A percentile compares a stretch with the other conserved stretches of the same genome.
Conservation (phyloP, 176 grass and related monocot genomes). For the bread wheat (Triticum aestivum) region DNA sequence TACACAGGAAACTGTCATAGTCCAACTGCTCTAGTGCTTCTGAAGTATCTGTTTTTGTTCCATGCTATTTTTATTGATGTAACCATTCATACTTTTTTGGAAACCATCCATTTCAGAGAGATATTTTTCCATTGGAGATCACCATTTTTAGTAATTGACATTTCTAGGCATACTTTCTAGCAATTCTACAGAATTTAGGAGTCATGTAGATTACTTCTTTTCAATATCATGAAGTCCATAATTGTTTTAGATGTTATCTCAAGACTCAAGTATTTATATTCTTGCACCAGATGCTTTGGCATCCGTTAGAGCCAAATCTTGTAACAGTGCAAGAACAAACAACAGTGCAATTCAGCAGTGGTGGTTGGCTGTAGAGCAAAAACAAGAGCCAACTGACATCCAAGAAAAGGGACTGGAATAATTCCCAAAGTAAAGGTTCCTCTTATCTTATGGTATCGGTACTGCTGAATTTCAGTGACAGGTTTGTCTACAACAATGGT, state of each 20-base stretch:
- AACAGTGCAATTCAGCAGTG: conserved; percentile 20
- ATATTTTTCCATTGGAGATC: background rate
- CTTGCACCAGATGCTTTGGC: conserved; percentile 13
- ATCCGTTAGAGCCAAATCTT: background rate
- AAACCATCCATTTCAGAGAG: background rate
- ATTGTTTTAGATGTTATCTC: background rate
- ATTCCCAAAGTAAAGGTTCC: conserved; percentile 14
- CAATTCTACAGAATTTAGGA: background rate
- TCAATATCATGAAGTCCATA: background rate
- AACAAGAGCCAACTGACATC: conserved; percentile 34
- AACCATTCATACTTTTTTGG: background rate
- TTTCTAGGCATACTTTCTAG: background rate
- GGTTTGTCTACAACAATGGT: conserved; percentile 28
- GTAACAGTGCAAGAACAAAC: conserved; percentile 27
- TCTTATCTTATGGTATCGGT: conserved; percentile 21
- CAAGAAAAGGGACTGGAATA: conserved; percentile 34
- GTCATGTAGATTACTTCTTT: background rate
- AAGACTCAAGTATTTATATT: background rate
- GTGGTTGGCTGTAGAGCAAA: conserved; percentile 29
- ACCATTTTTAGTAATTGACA: background rate
- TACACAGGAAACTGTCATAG: background rate
- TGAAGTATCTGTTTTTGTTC: background rate
- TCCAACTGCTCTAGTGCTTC: background rate
- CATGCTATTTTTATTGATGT: background rate
- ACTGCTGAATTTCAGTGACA: conserved; percentile 8